Conservation (phyloP, 2,329 filamentous ascomycete genomes). For the Kalaharituber pfeilii region DNA sequence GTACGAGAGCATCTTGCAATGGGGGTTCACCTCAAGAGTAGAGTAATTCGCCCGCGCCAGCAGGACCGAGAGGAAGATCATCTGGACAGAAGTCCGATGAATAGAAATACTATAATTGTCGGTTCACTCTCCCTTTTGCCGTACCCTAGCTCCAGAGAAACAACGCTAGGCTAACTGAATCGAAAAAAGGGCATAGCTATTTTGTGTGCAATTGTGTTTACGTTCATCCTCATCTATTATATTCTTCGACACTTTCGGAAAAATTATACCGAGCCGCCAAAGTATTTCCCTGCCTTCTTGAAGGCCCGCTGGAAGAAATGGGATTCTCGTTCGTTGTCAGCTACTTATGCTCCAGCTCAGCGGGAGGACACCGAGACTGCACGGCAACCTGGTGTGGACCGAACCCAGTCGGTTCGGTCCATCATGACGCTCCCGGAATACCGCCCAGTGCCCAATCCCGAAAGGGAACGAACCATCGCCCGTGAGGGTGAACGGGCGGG, state of each 20-base stretch:
- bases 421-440: conserved; percentile 88
- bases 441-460: conserved; percentile 42
- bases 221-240: conserved; percentile 25
- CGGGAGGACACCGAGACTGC: conserved; percentile 21
- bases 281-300: conserved; percentile 34
- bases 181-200: conserved; percentile 22
- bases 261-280: conserved; percentile 33
- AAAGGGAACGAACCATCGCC: conserved; percentile 66
- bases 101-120: not conserved
- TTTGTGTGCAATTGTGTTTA: conserved; percentile 24
- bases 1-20: not conserved
- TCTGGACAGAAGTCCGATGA: not conserved
- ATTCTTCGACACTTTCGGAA: conserved; percentile 30
- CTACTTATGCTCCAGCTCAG: conserved; percentile 4
- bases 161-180: not conserved
- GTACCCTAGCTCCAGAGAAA: not conserved
- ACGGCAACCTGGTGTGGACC: conserved; percentile 41
- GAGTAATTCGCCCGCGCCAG: not conserved
- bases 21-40: not conserved
- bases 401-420: conserved; percentile 76
- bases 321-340: conserved; percentile 22
- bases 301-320: conserved; percentile 37
- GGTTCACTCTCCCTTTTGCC: not conserved
- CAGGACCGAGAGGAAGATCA: not conserved
- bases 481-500: conserved; percentile 82